Percentiles rank a stretch among this genome's conserved stretches.
Conservation (phyloP, 1,139 yeast species). For the Kluyveromyces sp. region DNA sequence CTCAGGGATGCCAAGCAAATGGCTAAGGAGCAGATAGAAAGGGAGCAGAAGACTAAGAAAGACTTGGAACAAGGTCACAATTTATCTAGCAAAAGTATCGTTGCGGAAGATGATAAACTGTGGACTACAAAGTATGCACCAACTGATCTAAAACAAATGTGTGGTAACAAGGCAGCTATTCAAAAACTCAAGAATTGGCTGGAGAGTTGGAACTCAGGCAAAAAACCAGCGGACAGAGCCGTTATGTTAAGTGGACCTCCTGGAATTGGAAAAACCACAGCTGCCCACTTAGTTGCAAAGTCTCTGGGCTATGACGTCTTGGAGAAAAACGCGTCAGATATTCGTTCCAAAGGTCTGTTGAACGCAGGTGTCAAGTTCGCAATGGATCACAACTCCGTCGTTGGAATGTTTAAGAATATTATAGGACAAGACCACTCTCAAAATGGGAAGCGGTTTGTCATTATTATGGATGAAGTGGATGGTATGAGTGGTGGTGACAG, state of each 20-base stretch:
- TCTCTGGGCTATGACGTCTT: constrained; percentile 63
- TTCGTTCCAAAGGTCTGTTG: constrained; percentile 72
- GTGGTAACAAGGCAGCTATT: constrained; percentile 84
- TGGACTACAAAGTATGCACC: constrained; percentile 98
- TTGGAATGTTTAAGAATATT: constrained; percentile 57
- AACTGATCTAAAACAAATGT: constrained; percentile 58
- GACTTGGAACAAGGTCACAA: constrained; percentile 26
- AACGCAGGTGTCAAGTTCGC: constrained; percentile 64
- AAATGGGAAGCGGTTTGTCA: constrained; percentile 53
- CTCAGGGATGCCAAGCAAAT: constrained; percentile 45
- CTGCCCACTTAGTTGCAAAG: constrained; percentile 67
- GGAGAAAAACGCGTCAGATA: constrained; percentile 83
- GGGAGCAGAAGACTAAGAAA: constrained; percentile 23
- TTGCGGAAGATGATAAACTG: constrained; percentile 45
- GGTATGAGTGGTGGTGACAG: constrained; percentile 99
- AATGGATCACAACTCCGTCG: constrained; percentile 73
- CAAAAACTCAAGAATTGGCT: constrained; percentile 67
- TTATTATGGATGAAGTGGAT: constrained; percentile 98
- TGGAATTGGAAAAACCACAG: constrained; percentile 76
- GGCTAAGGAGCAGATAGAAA: constrained; percentile 35
- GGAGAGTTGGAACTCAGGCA: constrained; percentile 60
- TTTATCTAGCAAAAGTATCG: constrained; percentile 16
- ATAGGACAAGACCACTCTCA: constrained; percentile 25
- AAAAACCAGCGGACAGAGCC: constrained; percentile 59
- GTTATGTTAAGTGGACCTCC: constrained; percentile 83